Base-by-base conservation (phyloP, 305 asterid species). In the Rubia occidens region DNA sequence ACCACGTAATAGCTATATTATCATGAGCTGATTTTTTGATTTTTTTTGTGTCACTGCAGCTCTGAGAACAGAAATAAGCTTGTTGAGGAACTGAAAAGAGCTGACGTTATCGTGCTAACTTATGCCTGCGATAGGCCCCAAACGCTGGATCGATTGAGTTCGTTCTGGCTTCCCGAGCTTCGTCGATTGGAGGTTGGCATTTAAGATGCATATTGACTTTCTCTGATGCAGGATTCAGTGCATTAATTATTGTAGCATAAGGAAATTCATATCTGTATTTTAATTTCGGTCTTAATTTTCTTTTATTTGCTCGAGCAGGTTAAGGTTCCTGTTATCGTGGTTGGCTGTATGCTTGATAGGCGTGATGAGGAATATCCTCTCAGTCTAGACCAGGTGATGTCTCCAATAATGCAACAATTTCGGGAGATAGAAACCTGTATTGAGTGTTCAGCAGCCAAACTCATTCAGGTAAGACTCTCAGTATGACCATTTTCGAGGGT, bases 351-450 rank as follows among this genome's bases (percentile, higher is more conserved):
- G 98, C 86, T 95, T 60, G 99, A 95, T 79, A 86, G 74, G 86
- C 85, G 99, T 82, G 90, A 82, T 64, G 98, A 86, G 56, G 89
- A 82, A 64, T 85, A 83, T 37, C 86, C 95, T 24, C 76, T 88
- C 76, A 88, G 90, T 79, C 79, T 95, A 76, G 99, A 95, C 84
- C 95, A 89, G 83, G 95, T 88, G 79, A 95, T 95, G 99, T 85
- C 96, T 35, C 99, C 99, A 9, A 88, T 95, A 74, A 95, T 95
- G 99, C 98, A 95, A 81, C 96, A 89, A 78, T 95, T 91, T 77
- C 89, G 97, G 77, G 99, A 95, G 89, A 95, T 95, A 66, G 99
- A 95, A 82, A 95, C 99, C 44, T 95, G 99, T 78, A 95, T 95
- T 54, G 99, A 95, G 74, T 95, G 98, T 79, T 95, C 99, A 29